phyloP scores from a whole-genome alignment of 805 yeast genomes.

The Metschnikowia sp. region DNA sequence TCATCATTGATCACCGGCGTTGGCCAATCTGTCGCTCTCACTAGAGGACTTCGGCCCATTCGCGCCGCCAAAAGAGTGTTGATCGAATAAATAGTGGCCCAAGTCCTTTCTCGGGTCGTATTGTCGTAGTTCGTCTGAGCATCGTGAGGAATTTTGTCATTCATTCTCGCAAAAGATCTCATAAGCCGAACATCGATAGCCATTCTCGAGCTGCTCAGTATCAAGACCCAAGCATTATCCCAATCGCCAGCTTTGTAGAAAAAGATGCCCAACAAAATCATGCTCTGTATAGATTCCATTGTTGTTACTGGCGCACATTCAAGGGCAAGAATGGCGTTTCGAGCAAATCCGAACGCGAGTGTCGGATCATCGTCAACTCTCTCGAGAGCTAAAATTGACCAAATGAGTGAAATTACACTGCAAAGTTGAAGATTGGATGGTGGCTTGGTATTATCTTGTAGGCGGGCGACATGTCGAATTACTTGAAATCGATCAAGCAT shows the following conservation, averaged over 20 bases:
- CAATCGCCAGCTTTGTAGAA: slow-evolving; percentile 23
- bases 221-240: slow-evolving; percentile 24
- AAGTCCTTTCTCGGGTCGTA: slow-evolving; percentile 22
- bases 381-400: slow-evolving; percentile 22
- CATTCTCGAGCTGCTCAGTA: slow-evolving; percentile 22
- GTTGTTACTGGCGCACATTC: slow-evolving; percentile 21
- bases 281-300: slow-evolving; percentile 23
- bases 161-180: slow-evolving; percentile 5
- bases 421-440: slow-evolving; percentile 10
- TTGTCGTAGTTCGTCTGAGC: slow-evolving; percentile 13
- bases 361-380: slow-evolving; percentile 1
- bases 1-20: slow-evolving; percentile 18
- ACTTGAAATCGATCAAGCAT: slow-evolving; percentile 20
- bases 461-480: slow-evolving; percentile 17
- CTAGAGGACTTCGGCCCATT: slow-evolving; percentile 23
- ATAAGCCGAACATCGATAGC: slow-evolving; percentile 24
- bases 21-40: slow-evolving; percentile 25
- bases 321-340: slow-evolving; percentile 20
- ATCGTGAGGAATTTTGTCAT: neutral
- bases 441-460: neutral
- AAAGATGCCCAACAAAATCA: slow-evolving; percentile 20
- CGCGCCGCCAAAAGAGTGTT: slow-evolving; percentile 23
- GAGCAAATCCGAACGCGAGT: slow-evolving; percentile 14
- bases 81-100: slow-evolving; percentile 21
- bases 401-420: slow-evolving; percentile 20